Evolutionary conservation across 176 grass and related monocot species (phyloP).

Genomic region (Triticum dicoccoides): DNA sequence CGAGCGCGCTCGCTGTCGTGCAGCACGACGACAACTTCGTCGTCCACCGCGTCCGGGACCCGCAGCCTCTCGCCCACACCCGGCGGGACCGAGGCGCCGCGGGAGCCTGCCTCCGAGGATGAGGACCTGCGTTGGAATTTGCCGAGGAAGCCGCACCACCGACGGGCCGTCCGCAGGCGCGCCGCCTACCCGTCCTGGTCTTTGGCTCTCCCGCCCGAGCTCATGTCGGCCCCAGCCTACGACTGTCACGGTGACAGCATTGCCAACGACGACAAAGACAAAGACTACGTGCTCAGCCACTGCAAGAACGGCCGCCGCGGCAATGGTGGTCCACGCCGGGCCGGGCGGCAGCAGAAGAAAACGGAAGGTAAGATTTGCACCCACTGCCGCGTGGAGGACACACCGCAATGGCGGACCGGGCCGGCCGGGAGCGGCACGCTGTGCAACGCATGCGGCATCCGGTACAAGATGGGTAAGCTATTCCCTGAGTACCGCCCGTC

Average conservation of each 20-base stretch:
- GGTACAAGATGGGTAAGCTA: slow-evolving; percentile 24
- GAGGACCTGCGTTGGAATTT: not conserved
- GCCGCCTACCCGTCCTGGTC: not conserved
- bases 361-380: slow-evolving; percentile 13
- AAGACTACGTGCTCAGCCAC: too few relatives aligned
- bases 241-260: not conserved
- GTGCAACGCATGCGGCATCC: slow-evolving; percentile 64
- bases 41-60: not conserved
- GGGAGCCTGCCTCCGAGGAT: not conserved
- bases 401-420: slow-evolving; percentile 64
- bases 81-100: not conserved
- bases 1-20: not conserved
- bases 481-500: slow-evolving; percentile 45
- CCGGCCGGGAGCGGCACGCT: slow-evolving; percentile 51
- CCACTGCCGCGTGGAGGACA: slow-evolving; percentile 36
- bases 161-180: not conserved
- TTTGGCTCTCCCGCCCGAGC: not conserved
- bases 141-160: not conserved
- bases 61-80: not conserved
- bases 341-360: not conserved
- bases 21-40: not conserved
- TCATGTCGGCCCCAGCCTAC: not conserved
- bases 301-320: too few relatives aligned
- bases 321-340: not conserved
- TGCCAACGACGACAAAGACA: not conserved